Conservation (phyloP, 345 rosid genomes). For the Acer negundo region DNA sequence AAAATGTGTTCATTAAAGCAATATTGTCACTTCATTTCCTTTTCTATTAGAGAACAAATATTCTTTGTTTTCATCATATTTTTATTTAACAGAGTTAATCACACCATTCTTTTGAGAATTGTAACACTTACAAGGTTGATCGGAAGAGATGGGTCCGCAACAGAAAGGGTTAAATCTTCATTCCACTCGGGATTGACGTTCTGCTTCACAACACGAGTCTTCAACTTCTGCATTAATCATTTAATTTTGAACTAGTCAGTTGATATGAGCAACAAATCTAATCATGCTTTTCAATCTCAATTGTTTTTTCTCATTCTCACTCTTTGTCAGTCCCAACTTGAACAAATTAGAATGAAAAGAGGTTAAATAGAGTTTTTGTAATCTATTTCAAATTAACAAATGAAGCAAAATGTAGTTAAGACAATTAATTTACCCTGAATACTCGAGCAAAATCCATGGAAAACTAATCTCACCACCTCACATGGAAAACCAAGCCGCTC, state of each 20-base stretch:
- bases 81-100: neutral
- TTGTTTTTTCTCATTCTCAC: neutral
- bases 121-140: slow-evolving; percentile 60
- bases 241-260: slow-evolving; percentile 12
- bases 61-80: neutral
- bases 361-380: too few species aligned
- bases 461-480: neutral
- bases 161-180: slow-evolving; percentile 73
- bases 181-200: slow-evolving; percentile 80
- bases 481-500: too few species aligned
- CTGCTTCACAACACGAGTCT: slow-evolving; percentile 66
- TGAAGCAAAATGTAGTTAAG: neutral
- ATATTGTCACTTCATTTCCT: neutral
- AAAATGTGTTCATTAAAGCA: neutral
- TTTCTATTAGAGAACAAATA: neutral
- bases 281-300: neutral
- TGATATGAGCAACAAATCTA: neutral
- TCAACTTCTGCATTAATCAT: slow-evolving; percentile 57
- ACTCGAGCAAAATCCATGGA: neutral
- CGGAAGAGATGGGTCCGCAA: slow-evolving; percentile 62
- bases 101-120: neutral
- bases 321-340: too few species aligned
- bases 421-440: neutral
- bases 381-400: neutral
- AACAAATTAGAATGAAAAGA: too few species aligned